Evolutionary conservation across 73 alveolate genomes (phyloP).

Genomic region (Paramecium primaurelia): DNA sequence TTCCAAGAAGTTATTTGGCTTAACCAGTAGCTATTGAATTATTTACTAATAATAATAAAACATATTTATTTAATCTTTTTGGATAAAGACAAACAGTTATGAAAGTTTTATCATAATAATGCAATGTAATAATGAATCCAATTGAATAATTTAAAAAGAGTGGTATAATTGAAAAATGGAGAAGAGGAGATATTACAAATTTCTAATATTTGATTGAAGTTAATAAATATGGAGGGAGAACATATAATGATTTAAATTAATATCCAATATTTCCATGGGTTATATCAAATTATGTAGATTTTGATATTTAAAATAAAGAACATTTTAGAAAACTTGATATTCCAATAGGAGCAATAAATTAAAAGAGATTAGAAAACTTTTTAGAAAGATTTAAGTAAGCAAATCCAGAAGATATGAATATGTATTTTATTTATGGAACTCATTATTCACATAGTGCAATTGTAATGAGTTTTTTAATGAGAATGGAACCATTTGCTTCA

Average conservation of each 20-base stretch:
- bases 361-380: constrained; percentile 49
- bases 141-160: constrained; percentile 72
- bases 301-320: constrained; percentile 69
- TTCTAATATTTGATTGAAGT: constrained; percentile 78
- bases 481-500: constrained; percentile 87
- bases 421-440: constrained; percentile 82
- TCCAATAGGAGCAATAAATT: constrained; percentile 89
- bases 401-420: constrained; percentile 47
- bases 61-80: constrained; percentile 56
- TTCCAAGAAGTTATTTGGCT: constrained; percentile 59
- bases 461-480: constrained; percentile 78
- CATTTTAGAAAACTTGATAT: constrained; percentile 75
- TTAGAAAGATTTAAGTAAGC: constrained; percentile 52
- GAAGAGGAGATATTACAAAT: constrained; percentile 75
- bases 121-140: constrained; percentile 10
- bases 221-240: constrained; percentile 75
- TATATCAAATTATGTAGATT: constrained; percentile 49
- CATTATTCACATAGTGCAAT: constrained; percentile 84
- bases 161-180: constrained; percentile 83
- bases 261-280: constrained; percentile 99
- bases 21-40: constrained; percentile 65
- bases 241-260: constrained; percentile 74
- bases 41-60: constrained; percentile 52
- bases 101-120: not conserved
- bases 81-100: not conserved